Evolutionary conservation across 2,329 filamentous ascomycete genomes (phyloP).

Genomic region (Colletotrichum sp.): DNA sequence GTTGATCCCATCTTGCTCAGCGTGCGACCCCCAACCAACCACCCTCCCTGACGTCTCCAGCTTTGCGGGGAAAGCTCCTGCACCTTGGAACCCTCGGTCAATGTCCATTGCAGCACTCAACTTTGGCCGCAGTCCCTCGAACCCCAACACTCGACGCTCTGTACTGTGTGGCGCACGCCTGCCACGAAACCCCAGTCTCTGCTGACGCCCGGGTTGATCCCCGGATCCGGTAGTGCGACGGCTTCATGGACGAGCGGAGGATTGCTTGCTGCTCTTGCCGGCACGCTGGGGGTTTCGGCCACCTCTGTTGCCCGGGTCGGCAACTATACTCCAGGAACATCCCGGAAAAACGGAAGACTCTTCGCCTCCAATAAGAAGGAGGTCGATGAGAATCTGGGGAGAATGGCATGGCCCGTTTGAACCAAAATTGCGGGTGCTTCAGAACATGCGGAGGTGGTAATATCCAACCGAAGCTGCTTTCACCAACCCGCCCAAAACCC

Average conservation of each 20-base stretch:
- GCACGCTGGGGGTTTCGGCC: not conserved
- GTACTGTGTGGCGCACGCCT: not conserved
- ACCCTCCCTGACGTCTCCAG: not conserved
- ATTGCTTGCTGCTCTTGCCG: not conserved
- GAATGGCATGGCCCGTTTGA: not conserved
- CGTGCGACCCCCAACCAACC: not conserved
- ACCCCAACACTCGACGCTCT: not conserved
- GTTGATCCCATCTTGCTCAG: not conserved
- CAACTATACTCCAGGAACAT: not conserved
- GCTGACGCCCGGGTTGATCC: not conserved
- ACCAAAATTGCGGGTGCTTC: not conserved
- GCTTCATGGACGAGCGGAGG: slow-evolving; percentile 17
- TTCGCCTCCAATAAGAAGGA: not conserved
- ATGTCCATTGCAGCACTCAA: not conserved
- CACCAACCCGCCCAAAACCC: not conserved
- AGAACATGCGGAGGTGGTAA: not conserved
- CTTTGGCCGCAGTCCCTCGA: not conserved
- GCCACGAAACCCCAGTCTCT: not conserved
- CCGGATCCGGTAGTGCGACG: slow-evolving; percentile 1
- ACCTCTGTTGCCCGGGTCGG: not conserved
- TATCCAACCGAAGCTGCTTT: not conserved
- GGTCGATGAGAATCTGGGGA: not conserved
- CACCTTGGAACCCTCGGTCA: not conserved
- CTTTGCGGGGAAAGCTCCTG: slow-evolving; percentile 11
- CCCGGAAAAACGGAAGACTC: slow-evolving; percentile 2